Percentiles rank a stretch among this genome's conserved stretches.
Evolutionary conservation across 495 filamentous ascomycete species (phyloP).

Genomic region (Hypomontagnella monticulosa): DNA sequence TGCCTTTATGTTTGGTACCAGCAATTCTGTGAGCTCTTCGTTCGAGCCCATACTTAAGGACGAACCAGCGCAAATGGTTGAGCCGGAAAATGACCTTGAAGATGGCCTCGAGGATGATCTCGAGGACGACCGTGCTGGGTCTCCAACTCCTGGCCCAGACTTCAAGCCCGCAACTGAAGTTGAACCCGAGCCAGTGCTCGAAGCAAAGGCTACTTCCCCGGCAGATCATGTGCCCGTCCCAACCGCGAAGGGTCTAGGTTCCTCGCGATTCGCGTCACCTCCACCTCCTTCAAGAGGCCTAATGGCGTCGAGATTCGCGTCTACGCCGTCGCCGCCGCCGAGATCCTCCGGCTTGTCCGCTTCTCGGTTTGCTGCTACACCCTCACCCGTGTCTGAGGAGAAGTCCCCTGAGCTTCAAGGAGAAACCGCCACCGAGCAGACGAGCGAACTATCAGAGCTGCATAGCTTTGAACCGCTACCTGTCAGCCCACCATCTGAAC

Average conservation of each 20-base stretch:
- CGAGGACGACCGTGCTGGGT: slow-evolving; percentile 53
- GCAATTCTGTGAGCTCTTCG: slow-evolving; percentile 16
- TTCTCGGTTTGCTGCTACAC: slow-evolving; percentile 42
- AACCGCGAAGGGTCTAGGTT: slow-evolving; percentile 29
- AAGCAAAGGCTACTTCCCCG: slow-evolving; percentile 32
- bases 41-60: slow-evolving; percentile 38
- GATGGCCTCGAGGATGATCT: slow-evolving; percentile 56
- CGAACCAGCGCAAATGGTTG: slow-evolving; percentile 44
- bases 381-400: slow-evolving; percentile 42
- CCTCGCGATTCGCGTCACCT: slow-evolving; percentile 46
- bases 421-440: slow-evolving; percentile 31
- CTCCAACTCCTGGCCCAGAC: slow-evolving; percentile 48
- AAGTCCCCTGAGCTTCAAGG: slow-evolving; percentile 41
- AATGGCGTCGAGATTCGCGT: slow-evolving; percentile 53
- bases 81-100: slow-evolving; percentile 55
- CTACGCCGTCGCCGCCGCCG: slow-evolving; percentile 49
- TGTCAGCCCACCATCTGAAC: slow-evolving; percentile 42
- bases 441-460: slow-evolving; percentile 39
- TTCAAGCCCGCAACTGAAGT: slow-evolving; percentile 27
- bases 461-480: slow-evolving; percentile 44
- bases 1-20: slow-evolving; percentile 53
- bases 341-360: slow-evolving; percentile 39
- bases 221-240: slow-evolving; percentile 23
- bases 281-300: slow-evolving; percentile 48
- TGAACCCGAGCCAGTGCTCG: slow-evolving; percentile 36